Percentiles rank a stretch among this genome's conserved stretches.
Evolutionary conservation across 148 eudicot species (phyloP).

Genomic region (Silene conica): DNA sequence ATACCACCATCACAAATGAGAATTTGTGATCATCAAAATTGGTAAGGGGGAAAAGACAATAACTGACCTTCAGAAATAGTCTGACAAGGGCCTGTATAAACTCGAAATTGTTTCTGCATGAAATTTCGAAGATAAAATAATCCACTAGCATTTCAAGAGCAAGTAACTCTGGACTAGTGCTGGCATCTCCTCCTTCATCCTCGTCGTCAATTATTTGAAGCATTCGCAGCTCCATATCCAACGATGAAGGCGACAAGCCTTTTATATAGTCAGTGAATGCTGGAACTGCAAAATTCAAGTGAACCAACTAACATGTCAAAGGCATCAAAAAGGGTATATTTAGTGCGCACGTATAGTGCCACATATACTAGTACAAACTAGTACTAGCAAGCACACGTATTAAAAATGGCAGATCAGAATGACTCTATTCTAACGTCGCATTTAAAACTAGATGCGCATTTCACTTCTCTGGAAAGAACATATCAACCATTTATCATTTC

Average conservation of each 20-base stretch:
- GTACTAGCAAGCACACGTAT: background rate
- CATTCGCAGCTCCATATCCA: conserved; percentile 96
- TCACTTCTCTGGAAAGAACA: background rate
- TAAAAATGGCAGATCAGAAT: background rate
- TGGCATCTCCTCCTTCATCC: conserved; percentile 48
- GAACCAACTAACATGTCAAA: conserved; percentile 4
- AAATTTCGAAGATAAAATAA: conserved; percentile 72
- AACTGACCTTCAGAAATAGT: conserved; percentile 79
- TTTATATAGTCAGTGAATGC: conserved; percentile 83
- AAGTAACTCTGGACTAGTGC: conserved; percentile 53
- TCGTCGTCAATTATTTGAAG: conserved; percentile 79
- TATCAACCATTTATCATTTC: background rate
- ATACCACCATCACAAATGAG: no score
- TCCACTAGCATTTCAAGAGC: conserved; percentile 73
- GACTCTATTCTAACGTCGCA: background rate
- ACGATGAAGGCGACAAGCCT: conserved; percentile 70
- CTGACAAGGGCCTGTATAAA: conserved; percentile 79
- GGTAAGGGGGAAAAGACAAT: background rate
- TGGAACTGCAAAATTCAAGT: conserved; percentile 53
- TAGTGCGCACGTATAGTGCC: background rate
- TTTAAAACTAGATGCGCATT: background rate
- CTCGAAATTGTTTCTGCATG: conserved; percentile 82
- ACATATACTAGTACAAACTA: background rate
- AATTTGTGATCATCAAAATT: no score
- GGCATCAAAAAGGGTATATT: background rate